Base-by-base conservation (phyloP, 2,329 filamentous ascomycete genomes). In the Talaromyces sp. region DNA sequence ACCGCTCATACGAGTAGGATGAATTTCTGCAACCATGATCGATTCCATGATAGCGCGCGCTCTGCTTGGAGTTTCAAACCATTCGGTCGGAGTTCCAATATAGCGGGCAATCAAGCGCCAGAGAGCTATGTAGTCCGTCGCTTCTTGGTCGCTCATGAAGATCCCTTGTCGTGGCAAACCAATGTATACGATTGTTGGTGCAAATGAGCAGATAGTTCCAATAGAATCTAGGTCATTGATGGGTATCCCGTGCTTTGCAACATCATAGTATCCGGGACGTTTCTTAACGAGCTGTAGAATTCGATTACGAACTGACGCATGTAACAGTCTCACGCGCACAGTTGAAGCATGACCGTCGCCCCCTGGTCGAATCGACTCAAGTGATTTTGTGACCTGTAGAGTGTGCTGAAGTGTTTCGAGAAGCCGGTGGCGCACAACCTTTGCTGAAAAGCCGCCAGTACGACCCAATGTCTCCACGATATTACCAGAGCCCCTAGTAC, bases 211-310 rank as follows among this genome's bases (percentile, higher is more conserved):
- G 67, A 93, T 88, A 1, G 91, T 93, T 11, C 82, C 89, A 38
- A 93, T 86, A 65, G 84, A 86, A 75, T 94, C 90, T 1, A 94
- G 83, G 70, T 93, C 89, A 70, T 90, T 93, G 73, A 93, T 88
- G 4, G 90, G 90, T 2, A 89, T 80, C 2, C 90, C 89, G 72
- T 81, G 84, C 43, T 82, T 76, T 19, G 82, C 76, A 0, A 86
- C 74, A 68, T 87, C 81, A 75, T 88, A 92, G 76, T 92, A 92
- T 2, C 79, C 80, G 0, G 88, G 86, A 19, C 81, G 78, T 43
- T 82, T 75, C n/a, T 79, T 73, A 15, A 83, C 83, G 7, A 92
- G 82, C 31, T 81, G 81, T 69, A 90, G 76, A 67, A 92, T 91
- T 6, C 87, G 84, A 64, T 85, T 80, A 0, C 90, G 84, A 7